Percentiles rank a stretch among this genome's conserved stretches.
Evolutionary conservation across 768 basidiomycete genomes (phyloP).

Genomic region (Lactarius sanguifluus): DNA sequence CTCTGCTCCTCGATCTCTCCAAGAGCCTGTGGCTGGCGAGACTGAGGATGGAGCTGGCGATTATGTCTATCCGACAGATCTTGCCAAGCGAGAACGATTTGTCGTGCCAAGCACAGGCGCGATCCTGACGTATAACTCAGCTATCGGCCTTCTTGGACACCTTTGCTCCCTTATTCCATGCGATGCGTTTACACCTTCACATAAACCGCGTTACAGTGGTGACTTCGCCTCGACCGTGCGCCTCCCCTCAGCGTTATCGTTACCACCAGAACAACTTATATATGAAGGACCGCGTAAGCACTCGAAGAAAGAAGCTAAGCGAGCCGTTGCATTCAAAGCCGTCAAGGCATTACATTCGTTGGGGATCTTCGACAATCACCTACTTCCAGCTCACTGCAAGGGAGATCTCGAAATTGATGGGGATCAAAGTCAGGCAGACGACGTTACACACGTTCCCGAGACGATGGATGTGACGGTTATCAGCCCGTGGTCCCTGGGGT

Average conservation of each 20-base stretch:
- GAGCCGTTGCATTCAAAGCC: constrained; percentile 78
- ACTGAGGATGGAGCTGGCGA: constrained; percentile 33
- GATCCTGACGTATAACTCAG: constrained; percentile 73
- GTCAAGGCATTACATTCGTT: constrained; percentile 65
- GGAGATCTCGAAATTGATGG: constrained; percentile 53
- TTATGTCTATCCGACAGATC: constrained; percentile 51
- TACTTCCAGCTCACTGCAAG: constrained; percentile 65
- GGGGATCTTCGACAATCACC: constrained; percentile 80
- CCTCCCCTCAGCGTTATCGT: constrained; percentile 67
- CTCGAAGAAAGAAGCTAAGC: constrained; percentile 79
- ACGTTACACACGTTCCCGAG: constrained; percentile 48
- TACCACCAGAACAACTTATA: constrained; percentile 51
- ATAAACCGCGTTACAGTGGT: constrained; percentile 60
- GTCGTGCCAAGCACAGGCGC: constrained; percentile 73
- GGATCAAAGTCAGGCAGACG: constrained; percentile 47
- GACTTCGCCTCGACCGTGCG: constrained; percentile 57
- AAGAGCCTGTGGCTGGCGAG: constrained; percentile 45
- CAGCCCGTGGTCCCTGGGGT: constrained; percentile 64
- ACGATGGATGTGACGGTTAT: constrained; percentile 60
- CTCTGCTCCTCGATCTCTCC: constrained; percentile 37
- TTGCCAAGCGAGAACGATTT: constrained; percentile 69
- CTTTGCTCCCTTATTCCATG: constrained; percentile 77
- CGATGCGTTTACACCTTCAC: constrained; percentile 63
- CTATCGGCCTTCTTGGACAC: constrained; percentile 66
- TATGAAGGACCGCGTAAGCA: constrained; percentile 59